Evolutionary conservation across 495 filamentous ascomycete genomes (phyloP).

Genomic region (Letharia columbiana): DNA sequence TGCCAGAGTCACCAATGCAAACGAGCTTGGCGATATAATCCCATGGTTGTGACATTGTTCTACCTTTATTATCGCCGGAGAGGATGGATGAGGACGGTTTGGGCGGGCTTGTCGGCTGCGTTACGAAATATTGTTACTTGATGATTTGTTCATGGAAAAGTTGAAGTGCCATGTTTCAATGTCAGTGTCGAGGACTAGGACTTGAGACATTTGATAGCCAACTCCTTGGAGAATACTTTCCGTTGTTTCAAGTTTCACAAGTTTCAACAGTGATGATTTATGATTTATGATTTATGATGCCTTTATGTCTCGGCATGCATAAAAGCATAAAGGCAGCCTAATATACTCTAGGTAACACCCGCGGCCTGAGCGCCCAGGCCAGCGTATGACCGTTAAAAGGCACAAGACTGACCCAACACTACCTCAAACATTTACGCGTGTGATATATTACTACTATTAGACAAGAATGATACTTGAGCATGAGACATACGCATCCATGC

Average conservation of each 20-base stretch:
- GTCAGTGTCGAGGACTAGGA: neutral
- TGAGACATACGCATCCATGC: neutral
- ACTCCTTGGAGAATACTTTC: neutral
- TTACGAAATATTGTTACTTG: neutral
- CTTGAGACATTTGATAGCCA: neutral
- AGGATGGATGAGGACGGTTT: neutral
- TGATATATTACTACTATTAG: neutral
- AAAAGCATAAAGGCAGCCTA: conserved; percentile 4
- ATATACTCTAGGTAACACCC: neutral
- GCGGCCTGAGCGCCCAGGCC: neutral
- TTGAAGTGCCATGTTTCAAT: neutral
- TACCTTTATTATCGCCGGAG: neutral
- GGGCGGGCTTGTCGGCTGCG: neutral
- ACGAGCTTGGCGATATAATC: conserved; percentile 98
- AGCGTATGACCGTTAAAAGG: neutral
- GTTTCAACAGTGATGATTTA: neutral
- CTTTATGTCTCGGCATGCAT: neutral
- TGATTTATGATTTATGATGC: neutral
- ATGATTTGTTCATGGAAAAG: neutral
- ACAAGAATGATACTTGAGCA: neutral
- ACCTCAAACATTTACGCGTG: neutral
- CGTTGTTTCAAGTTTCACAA: neutral
- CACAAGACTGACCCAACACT: conserved; percentile 4
- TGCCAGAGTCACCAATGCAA: conserved; percentile 90
- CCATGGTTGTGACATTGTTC: conserved; percentile 70